A percentile compares a stretch with the other conserved stretches of the same genome.
These are phyloP conservation scores for Coemansia sp. DNA, from an alignment of 371 early-diverging fungal species.

Conservation along the genomic window DNA sequence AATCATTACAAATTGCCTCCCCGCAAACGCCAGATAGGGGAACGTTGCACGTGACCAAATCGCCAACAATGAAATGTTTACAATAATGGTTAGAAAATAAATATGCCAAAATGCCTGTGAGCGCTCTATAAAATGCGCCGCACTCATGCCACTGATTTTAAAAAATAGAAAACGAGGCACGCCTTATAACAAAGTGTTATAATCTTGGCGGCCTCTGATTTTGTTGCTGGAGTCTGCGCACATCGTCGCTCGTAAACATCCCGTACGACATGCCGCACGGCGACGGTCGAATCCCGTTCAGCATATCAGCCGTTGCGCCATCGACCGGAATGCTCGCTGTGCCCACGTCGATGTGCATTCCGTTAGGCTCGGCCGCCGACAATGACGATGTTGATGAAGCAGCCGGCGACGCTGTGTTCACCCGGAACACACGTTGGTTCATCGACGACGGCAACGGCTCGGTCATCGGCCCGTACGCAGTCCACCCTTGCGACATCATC, in stretches of 20 bases:
- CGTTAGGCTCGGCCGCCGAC: conserved; percentile 17
- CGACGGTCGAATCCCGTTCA: conserved; percentile 1
- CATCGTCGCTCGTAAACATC: neutral
- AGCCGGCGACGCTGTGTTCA: conserved; percentile 14
- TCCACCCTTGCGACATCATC: conserved; percentile 37
- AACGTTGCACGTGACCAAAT: neutral
- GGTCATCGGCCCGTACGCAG: conserved; percentile 25
- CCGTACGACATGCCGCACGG: conserved; percentile 13
- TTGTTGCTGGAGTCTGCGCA: conserved; percentile 5
- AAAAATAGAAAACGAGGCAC: neutral
- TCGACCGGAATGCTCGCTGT: conserved; percentile 11
- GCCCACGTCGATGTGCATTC: conserved; percentile 6
- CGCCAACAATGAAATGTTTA: neutral
- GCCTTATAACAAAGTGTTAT: neutral
- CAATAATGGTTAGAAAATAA: neutral
- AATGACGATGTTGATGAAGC: conserved; percentile 19
- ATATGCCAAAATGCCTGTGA: neutral
- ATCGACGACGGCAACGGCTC: conserved; percentile 23
- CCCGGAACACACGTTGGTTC: conserved; percentile 6
- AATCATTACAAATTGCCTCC: no score
- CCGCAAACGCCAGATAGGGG: neutral
- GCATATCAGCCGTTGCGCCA: conserved; percentile 5
- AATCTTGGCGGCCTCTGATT: neutral
- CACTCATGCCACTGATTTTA: neutral
- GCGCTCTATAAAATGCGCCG: neutral